Evolutionary conservation across 2,329 filamentous ascomycete genomes (phyloP).

Genomic region (Cyphellophora attinorum): DNA sequence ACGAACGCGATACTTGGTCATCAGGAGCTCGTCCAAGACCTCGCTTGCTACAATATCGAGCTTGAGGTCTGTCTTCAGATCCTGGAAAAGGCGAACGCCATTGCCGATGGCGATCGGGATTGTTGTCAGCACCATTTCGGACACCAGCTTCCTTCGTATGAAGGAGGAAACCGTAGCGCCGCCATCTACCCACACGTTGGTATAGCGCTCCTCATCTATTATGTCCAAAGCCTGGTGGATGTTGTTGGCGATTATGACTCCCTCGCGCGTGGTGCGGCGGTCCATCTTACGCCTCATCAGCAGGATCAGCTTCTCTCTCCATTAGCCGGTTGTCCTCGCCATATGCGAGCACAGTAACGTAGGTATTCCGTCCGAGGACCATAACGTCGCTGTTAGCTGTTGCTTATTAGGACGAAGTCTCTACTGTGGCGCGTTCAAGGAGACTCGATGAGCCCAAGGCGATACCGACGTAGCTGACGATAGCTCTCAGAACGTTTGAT

Average conservation of each 20-base stretch:
- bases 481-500: too few species aligned
- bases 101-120: background rate
- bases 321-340: background rate
- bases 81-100: background rate
- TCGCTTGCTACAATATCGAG: background rate
- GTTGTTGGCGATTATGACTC: too few species aligned
- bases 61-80: background rate
- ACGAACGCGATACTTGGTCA: background rate
- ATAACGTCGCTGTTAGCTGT: background rate
- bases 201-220: background rate
- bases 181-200: background rate
- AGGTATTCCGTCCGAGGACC: background rate
- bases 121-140: background rate
- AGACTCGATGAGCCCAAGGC: too few species aligned
- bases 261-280: too few species aligned
- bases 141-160: background rate
- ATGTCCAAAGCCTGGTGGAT: background rate
- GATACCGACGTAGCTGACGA: too few species aligned
- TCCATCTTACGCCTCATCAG: too few species aligned
- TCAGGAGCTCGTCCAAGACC: background rate
- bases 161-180: background rate
- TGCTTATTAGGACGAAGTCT: background rate
- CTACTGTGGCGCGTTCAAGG: too few species aligned
- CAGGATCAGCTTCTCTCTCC: background rate
- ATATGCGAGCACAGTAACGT: background rate